Evolutionary conservation across 345 rosid species (phyloP).

Genomic region (Carallia brachiata): DNA sequence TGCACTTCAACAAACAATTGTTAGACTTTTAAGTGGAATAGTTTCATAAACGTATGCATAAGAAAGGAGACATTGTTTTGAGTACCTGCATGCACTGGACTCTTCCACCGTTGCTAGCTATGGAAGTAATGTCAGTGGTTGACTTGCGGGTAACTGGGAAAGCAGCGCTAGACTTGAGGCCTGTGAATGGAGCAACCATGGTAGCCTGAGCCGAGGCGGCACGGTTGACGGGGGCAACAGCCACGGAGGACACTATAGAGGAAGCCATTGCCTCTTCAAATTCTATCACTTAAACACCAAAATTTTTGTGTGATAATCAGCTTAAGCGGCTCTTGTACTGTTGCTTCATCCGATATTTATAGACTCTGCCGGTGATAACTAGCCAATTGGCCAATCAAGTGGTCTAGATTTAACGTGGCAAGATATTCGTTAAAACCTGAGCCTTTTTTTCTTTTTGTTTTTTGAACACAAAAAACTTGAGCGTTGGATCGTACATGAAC

Average conservation of each 20-base stretch:
- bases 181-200: neutral
- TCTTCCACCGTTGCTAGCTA: slow-evolving; percentile 11
- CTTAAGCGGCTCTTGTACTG: neutral
- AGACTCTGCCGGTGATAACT: neutral
- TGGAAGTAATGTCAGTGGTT: neutral
- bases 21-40: neutral
- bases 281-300: neutral
- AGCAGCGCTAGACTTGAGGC: neutral
- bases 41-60: neutral
- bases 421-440: no score
- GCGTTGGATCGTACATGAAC: no score
- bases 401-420: no score
- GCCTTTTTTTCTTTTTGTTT: no score
- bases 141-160: neutral
- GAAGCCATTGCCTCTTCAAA: slow-evolving; percentile 12
- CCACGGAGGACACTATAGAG: slow-evolving; percentile 10
- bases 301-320: neutral
- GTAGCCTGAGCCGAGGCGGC: neutral
- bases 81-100: slow-evolving; percentile 15
- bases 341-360: neutral
- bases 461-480: no score
- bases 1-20: no score
- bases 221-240: slow-evolving; percentile 15
- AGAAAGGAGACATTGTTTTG: neutral
- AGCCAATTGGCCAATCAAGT: no score